Conservation (phyloP, 805 yeast genomes). For the Candida morakotiae region DNA sequence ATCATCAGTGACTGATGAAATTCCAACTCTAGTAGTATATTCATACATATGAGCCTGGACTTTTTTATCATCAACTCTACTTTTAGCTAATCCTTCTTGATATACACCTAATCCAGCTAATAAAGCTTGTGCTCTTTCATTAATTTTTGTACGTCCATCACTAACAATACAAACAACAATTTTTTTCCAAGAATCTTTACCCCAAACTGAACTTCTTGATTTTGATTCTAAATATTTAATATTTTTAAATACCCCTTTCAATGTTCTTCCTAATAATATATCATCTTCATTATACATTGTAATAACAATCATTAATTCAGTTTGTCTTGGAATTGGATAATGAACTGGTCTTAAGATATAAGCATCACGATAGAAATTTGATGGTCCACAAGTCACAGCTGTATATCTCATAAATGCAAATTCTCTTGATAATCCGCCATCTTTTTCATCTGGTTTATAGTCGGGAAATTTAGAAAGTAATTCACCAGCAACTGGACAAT, state of each 20-base stretch:
- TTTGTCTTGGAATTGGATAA: slow-evolving; percentile 49
- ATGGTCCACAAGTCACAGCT: slow-evolving; percentile 70
- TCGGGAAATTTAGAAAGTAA: slow-evolving; percentile 39
- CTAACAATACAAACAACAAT: slow-evolving; percentile 59
- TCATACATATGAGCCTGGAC: slow-evolving; percentile 66
- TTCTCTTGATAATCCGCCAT: slow-evolving; percentile 46
- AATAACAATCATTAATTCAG: slow-evolving; percentile 58
- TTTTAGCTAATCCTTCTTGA: slow-evolving; percentile 63
- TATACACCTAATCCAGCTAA: slow-evolving; percentile 63
- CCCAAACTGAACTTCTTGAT: slow-evolving; percentile 45
- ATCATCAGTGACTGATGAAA: slow-evolving; percentile 40
- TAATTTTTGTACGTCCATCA: slow-evolving; percentile 65
- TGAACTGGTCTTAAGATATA: slow-evolving; percentile 54
- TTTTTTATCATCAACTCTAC: slow-evolving; percentile 53
- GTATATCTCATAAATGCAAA: slow-evolving; percentile 58
- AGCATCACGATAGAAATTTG: slow-evolving; percentile 53
- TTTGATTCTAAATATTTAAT: slow-evolving; percentile 52
- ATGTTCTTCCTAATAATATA: slow-evolving; percentile 53
- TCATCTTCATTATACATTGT: slow-evolving; percentile 71
- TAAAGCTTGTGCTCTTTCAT: slow-evolving; percentile 58
- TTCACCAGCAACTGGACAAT: slow-evolving; percentile 45
- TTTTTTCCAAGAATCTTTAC: slow-evolving; percentile 53
- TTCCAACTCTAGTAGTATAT: slow-evolving; percentile 58
- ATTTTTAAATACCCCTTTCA: slow-evolving; percentile 62
- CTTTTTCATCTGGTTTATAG: slow-evolving; percentile 26